Base-by-base conservation (phyloP, 2,329 filamentous ascomycete genomes). In the Botrytis medusae region DNA sequence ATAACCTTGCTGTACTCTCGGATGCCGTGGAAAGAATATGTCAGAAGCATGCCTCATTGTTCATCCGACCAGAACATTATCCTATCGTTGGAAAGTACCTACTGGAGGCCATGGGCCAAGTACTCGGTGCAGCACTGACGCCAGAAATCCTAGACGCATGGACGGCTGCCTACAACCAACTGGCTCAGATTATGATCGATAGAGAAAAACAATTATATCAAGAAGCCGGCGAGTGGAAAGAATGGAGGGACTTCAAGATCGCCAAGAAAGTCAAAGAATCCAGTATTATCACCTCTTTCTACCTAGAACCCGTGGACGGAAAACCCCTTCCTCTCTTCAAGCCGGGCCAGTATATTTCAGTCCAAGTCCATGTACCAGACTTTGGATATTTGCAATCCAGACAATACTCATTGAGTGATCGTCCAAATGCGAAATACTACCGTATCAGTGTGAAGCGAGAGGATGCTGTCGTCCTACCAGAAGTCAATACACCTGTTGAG, bases 371-470 rank as follows among this genome's bases (percentile, higher is more conserved):
- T 63, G 86, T 94, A 0, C 88, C 90, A 0, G 84, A 86, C 65
- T 85, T 92, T 34, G 87, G 87, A n/a, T 85, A 91, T 77, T 83
- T 86, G 73, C 93, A 95, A 82, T 89, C 89, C 73, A 84, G 93
- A 72, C 93, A 95, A 84, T 95, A 94, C 84, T 92, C 90, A 64
- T 84, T 95, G 72, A 92, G 89, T 78, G 89, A 92, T 77, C 85
- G 83, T 3, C 84, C 85, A 6, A 76, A 77, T 37, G 77, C 77
- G n/a, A 84, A 86, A 65, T 87, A 89, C 81, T 93, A 93, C 82
- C 88, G 93, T 72, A 90, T 95, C 83, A 92, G 88, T 76, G 90
- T 95, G 75, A 95, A 94, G 86, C 87, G 84, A 73, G 91, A 89
- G 76, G 79, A 79, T 3, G 76, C 73, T 6, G 67, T 79, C 22